Conservation (phyloP, 225 moss, liverwort and hornwort species). For the Anthoceros angustus region DNA sequence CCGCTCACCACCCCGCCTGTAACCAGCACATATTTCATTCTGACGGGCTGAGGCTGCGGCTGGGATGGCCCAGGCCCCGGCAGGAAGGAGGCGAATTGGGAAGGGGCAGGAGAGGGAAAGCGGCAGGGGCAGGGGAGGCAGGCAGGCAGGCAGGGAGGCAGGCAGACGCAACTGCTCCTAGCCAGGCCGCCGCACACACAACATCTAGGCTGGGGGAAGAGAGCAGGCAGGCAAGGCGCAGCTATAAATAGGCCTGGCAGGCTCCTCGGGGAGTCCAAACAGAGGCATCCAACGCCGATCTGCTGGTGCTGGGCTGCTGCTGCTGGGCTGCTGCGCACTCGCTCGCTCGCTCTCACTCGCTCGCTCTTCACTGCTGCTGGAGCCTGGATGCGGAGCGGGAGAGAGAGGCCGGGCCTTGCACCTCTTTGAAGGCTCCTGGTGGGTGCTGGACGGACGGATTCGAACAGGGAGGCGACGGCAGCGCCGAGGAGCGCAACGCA, state of each 20-base stretch:
- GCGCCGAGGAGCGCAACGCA: not conserved
- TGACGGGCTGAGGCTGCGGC: not conserved
- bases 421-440: not conserved
- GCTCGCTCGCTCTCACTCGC: no score
- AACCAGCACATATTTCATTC: conserved; percentile 73
- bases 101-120: not conserved
- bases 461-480: conserved; percentile 1
- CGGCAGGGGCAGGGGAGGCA: no score
- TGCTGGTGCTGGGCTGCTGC: no score
- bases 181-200: not conserved
- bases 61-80: not conserved
- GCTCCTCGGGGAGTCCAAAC: not conserved
- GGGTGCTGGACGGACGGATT: not conserved
- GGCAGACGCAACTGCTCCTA: not conserved
- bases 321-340: no score
- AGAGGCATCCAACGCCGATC: not conserved
- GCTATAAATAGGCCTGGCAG: not conserved
- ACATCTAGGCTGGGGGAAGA: conserved; percentile 1
- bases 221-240: not conserved
- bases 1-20: conserved; percentile 77
- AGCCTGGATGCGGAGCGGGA: no score
- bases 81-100: not conserved
- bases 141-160: no score
- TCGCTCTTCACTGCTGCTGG: no score
- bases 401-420: not conserved